phyloP scores from a whole-genome alignment of 345 rosid species.

The Populus alba region DNA sequence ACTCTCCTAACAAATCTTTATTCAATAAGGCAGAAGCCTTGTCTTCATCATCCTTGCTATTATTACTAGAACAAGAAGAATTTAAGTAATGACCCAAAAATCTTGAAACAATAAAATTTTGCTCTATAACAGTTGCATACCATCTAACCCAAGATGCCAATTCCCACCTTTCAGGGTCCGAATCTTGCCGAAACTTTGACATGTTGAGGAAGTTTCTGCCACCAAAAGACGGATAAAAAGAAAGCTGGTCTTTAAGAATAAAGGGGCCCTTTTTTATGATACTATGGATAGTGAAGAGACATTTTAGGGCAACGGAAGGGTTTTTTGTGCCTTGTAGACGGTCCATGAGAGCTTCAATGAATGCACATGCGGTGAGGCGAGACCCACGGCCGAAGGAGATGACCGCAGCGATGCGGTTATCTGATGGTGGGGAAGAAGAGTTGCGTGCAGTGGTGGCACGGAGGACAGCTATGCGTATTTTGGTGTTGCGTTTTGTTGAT shows the following conservation, averaged over 20 bases:
- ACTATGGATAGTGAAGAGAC: slow-evolving; percentile 45
- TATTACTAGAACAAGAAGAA: slow-evolving; percentile 6
- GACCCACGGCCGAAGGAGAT: slow-evolving; percentile 32
- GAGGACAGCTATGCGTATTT: slow-evolving; percentile 33
- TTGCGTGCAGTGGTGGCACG: slow-evolving; percentile 46
- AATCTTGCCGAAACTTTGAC: slow-evolving; percentile 34
- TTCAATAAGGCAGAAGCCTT: slow-evolving; percentile 6
- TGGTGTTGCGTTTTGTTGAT: slow-evolving; percentile 30
- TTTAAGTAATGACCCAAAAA: slow-evolving; percentile 34
- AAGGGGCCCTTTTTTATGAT: slow-evolving; percentile 40
- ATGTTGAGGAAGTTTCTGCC: slow-evolving; percentile 49
- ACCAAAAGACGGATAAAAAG: slow-evolving; percentile 35
- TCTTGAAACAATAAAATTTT: slow-evolving; percentile 40
- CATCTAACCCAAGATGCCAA: slow-evolving; percentile 59
- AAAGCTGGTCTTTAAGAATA: slow-evolving; percentile 44
- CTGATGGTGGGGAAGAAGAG: slow-evolving; percentile 33
- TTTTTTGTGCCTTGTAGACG: slow-evolving; percentile 38
- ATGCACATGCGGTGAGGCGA: slow-evolving; percentile 30
- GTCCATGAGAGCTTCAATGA: slow-evolving; percentile 43
- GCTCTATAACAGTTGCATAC: slow-evolving; percentile 53
- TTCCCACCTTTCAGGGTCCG: slow-evolving; percentile 33
- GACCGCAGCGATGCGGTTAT: slow-evolving; percentile 31
- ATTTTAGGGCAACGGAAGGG: slow-evolving; percentile 53
- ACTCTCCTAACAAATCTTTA: slow-evolving; percentile 37
- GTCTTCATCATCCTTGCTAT: slow-evolving; percentile 6